These are phyloP conservation scores for Crithidia sp. DNA, from an alignment of 208 protist species.

Conservation along the genomic window DNA sequence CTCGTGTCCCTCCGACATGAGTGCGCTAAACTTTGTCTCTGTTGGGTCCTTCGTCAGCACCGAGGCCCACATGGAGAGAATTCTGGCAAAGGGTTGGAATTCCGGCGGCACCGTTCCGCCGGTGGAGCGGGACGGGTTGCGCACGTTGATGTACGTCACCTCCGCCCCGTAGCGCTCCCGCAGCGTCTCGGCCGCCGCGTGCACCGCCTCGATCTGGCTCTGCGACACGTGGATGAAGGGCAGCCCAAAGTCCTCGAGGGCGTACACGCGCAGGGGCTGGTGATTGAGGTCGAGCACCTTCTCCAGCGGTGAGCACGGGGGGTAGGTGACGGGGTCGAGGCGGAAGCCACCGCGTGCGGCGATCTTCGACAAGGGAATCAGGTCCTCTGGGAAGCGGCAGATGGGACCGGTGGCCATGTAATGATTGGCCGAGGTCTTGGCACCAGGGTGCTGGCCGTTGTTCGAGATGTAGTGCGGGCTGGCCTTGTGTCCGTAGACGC, in stretches of 20 bases:
- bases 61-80: conserved; percentile 71
- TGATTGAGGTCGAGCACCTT: conserved; percentile 44
- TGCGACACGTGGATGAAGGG: conserved; percentile 51
- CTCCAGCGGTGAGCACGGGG: conserved; percentile 64
- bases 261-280: conserved; percentile 69
- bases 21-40: conserved; percentile 61
- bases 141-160: conserved; percentile 78
- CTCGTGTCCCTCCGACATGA: conserved; percentile 63
- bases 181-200: conserved; percentile 58
- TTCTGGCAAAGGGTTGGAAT: conserved; percentile 64
- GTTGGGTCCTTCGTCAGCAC: conserved; percentile 68
- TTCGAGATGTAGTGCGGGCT: conserved; percentile 87
- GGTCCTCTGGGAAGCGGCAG: conserved; percentile 83
- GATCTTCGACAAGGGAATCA: conserved; percentile 74
- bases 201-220: conserved; percentile 64
- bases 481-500: conserved; percentile 90
- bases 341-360: conserved; percentile 81
- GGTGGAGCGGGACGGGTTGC: conserved; percentile 58
- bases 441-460: conserved; percentile 77
- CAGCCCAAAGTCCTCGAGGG: conserved; percentile 83
- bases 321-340: conserved; percentile 62
- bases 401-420: conserved; percentile 89
- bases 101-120: conserved; percentile 52
- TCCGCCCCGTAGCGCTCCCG: conserved; percentile 58
- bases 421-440: conserved; percentile 73